A percentile compares a stretch with the other conserved stretches of the same genome.
These are phyloP conservation scores for Avena sativa DNA, from an alignment of 176 grass and related monocot species.

Conservation along the genomic window DNA sequence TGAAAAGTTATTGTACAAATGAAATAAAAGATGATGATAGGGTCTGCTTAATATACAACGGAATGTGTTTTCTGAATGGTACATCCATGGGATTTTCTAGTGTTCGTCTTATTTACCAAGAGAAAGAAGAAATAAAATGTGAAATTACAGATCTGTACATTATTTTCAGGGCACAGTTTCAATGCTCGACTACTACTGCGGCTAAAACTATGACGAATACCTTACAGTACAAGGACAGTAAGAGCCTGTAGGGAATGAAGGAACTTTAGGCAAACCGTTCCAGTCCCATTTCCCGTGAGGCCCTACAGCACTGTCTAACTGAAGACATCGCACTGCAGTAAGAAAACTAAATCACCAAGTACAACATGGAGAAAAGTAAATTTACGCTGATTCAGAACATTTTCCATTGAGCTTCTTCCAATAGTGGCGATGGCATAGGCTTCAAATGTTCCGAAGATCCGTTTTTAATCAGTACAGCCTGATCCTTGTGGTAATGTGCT, in stretches of 20 bases:
- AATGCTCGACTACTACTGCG: neutral
- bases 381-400: constrained; percentile 21
- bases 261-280: neutral
- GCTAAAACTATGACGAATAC: neutral
- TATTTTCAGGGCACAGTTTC: constrained; percentile 30
- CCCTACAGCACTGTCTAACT: neutral
- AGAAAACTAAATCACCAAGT: neutral
- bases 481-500: constrained; percentile 81
- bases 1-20: neutral
- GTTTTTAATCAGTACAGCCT: constrained; percentile 68
- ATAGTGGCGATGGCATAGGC: constrained; percentile 19
- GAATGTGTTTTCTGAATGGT: neutral
- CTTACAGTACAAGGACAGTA: neutral
- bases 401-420: constrained; percentile 30
- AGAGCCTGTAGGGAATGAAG: neutral
- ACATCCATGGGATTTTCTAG: neutral
- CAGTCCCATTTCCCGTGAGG: too few species aligned
- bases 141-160: constrained; percentile 25
- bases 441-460: constrained; percentile 31
- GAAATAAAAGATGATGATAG: neutral
- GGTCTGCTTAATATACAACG: constrained; percentile 9
- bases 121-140: neutral
- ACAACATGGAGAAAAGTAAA: constrained; percentile 1
- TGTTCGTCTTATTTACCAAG: constrained; percentile 35
- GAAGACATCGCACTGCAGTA: neutral